Percentiles rank a stretch among this genome's conserved stretches.
These are phyloP conservation scores for Ramalina intermedia DNA, from an alignment of 495 filamentous ascomycete species.

Conservation along the genomic window DNA sequence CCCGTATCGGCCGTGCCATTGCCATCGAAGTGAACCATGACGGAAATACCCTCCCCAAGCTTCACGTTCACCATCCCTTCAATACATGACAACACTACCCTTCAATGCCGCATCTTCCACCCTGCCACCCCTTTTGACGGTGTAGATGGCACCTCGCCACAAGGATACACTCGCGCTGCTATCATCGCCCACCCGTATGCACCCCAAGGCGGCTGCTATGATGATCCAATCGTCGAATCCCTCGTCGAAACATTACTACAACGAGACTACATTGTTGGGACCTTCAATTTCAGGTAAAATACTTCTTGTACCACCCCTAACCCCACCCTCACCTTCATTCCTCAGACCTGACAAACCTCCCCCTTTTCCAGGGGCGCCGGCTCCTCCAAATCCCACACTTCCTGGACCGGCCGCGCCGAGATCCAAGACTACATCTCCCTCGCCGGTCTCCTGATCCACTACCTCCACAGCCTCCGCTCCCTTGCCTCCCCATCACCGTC, in stretches of 20 bases:
- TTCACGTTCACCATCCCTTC: slow-evolving; percentile 73
- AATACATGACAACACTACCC: slow-evolving; percentile 54
- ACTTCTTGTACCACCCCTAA: neutral
- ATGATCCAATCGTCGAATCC: slow-evolving; percentile 61
- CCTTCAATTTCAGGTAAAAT: slow-evolving; percentile 81
- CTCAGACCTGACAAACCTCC: neutral
- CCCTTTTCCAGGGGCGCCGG: slow-evolving; percentile 51
- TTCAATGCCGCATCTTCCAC: slow-evolving; percentile 66
- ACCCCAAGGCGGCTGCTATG: slow-evolving; percentile 68
- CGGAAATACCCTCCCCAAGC: slow-evolving; percentile 35
- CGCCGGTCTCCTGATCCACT: slow-evolving; percentile 61
- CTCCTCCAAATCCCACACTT: slow-evolving; percentile 59
- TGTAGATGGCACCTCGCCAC: neutral
- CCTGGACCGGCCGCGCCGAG: slow-evolving; percentile 74
- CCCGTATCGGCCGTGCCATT: too few species aligned
- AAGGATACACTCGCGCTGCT: slow-evolving; percentile 44
- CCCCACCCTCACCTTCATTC: neutral
- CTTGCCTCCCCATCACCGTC: neutral
- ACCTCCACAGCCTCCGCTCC: slow-evolving; percentile 33
- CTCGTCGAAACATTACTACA: slow-evolving; percentile 47
- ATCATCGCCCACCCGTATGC: slow-evolving; percentile 88
- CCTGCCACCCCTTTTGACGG: neutral
- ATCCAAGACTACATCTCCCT: slow-evolving; percentile 68
- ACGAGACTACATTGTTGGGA: slow-evolving; percentile 60
- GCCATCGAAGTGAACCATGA: neutral